phyloP scores from a whole-genome alignment of 768 basidiomycete species.

The Pulveroboletus sp. region DNA sequence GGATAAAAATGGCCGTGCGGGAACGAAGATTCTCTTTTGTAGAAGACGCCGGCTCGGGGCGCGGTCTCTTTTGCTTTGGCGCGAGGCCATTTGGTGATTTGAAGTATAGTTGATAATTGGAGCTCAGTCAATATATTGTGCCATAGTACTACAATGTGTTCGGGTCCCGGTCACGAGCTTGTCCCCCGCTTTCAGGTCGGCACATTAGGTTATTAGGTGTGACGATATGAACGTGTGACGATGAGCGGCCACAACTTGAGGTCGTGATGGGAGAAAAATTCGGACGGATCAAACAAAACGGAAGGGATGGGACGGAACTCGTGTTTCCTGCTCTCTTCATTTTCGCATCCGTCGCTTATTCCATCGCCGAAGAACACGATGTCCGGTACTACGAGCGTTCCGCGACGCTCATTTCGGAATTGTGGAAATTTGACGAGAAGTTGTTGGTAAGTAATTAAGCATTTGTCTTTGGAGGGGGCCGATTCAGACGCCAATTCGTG shows the following conservation, averaged over 20 bases:
- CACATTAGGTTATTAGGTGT: no score
- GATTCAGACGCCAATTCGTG: constrained; percentile 6
- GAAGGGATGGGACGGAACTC: constrained; percentile 6
- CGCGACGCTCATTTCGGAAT: constrained; percentile 21
- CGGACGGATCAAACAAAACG: not conserved
- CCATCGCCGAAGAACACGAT: constrained; percentile 7
- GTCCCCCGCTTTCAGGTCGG: no score
- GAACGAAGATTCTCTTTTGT: not conserved
- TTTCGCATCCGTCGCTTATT: constrained; percentile 8
- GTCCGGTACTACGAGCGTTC: constrained; percentile 16
- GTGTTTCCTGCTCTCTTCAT: not conserved
- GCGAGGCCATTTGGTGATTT: not conserved
- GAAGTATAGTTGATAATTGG: no score
- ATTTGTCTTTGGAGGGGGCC: not conserved
- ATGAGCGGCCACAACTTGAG: no score
- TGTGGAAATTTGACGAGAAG: constrained; percentile 1
- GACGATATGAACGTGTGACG: no score
- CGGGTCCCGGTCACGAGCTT: no score
- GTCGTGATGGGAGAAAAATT: not conserved
- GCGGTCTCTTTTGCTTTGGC: not conserved
- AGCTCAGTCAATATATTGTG: not conserved
- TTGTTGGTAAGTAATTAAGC: constrained; percentile 1
- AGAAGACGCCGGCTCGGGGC: no score
- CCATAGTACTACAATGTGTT: no score
- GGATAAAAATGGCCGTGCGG: constrained; percentile 6